Evolutionary conservation across 2,329 filamentous ascomycete species (phyloP).

Genomic region (Fusarium oxysporum): DNA sequence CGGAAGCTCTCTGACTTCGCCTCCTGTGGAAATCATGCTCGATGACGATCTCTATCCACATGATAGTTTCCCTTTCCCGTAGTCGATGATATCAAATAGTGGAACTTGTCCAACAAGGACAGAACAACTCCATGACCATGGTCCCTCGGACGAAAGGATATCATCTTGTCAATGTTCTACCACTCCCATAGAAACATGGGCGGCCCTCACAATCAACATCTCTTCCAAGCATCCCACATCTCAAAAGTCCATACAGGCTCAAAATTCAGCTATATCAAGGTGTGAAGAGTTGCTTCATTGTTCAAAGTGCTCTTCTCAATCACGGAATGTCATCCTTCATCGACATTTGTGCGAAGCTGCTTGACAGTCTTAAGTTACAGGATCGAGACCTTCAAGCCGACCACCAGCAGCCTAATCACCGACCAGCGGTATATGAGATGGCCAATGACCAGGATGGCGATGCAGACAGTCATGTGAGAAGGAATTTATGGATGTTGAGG

Average conservation of each 20-base stretch:
- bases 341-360: neutral
- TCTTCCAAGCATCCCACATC: neutral
- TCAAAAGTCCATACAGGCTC: neutral
- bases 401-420: neutral
- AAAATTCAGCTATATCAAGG: neutral
- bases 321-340: neutral
- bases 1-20: neutral
- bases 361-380: neutral
- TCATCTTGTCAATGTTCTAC: neutral
- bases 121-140: neutral
- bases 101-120: too few species aligned
- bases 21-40: neutral
- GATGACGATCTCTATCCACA: neutral
- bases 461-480: neutral
- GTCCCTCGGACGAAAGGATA: accelerated
- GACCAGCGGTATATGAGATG: neutral
- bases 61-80: neutral
- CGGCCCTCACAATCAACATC: neutral
- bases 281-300: neutral
- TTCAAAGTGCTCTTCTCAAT: neutral
- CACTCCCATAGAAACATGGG: neutral
- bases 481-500: neutral
- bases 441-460: neutral
- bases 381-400: neutral
- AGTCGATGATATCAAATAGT: accelerated